These are phyloP conservation scores for Exophiala oligosperma DNA, from an alignment of 2,329 filamentous ascomycete genomes.

Conservation along the genomic window DNA sequence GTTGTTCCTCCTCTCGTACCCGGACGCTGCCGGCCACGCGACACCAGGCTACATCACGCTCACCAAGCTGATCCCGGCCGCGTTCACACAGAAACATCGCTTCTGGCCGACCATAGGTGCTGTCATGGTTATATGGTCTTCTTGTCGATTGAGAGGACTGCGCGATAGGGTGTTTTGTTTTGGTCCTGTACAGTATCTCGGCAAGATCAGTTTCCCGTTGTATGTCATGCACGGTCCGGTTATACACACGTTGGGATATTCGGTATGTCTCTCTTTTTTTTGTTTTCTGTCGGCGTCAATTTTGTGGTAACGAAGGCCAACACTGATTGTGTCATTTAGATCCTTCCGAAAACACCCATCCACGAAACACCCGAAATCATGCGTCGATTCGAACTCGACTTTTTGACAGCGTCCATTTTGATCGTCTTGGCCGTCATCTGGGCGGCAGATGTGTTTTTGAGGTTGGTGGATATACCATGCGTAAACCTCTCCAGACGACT, in stretches of 20 bases:
- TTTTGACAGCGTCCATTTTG: slow-evolving; percentile 41
- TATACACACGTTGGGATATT: slow-evolving; percentile 44
- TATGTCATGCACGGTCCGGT: slow-evolving; percentile 50
- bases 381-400: slow-evolving; percentile 40
- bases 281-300: background rate
- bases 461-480: slow-evolving; percentile 54
- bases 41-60: slow-evolving; percentile 46
- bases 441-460: slow-evolving; percentile 61
- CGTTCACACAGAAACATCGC: slow-evolving; percentile 44
- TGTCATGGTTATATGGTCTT: slow-evolving; percentile 43
- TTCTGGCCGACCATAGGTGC: slow-evolving; percentile 47
- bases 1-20: slow-evolving; percentile 45
- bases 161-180: slow-evolving; percentile 43
- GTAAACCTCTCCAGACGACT: slow-evolving; percentile 53
- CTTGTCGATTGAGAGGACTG: slow-evolving; percentile 42
- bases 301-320: background rate
- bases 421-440: slow-evolving; percentile 50
- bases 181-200: slow-evolving; percentile 45
- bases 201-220: slow-evolving; percentile 49
- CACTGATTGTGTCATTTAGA: slow-evolving; percentile 28
- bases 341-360: slow-evolving; percentile 38
- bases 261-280: slow-evolving; percentile 29
- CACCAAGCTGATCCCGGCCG: slow-evolving; percentile 39
- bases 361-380: slow-evolving; percentile 29
- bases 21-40: slow-evolving; percentile 37